Percentiles rank a stretch among this genome's conserved stretches.
Evolutionary conservation across 2,329 filamentous ascomycete genomes (phyloP).

Genomic region (Microsporum canis): DNA sequence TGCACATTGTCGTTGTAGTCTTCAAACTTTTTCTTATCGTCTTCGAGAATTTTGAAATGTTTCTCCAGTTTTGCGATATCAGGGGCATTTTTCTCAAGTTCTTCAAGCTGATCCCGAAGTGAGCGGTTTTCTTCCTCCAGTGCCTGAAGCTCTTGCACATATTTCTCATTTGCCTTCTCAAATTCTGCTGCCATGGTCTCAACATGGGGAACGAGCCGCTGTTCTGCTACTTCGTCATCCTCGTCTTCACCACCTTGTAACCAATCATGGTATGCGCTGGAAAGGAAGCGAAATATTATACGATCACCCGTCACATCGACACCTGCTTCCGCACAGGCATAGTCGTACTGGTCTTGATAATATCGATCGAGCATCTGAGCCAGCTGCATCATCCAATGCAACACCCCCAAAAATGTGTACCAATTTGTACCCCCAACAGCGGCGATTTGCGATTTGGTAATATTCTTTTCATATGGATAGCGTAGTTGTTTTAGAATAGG

Average conservation of each 20-base stretch:
- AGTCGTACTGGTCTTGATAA: slow-evolving; percentile 65
- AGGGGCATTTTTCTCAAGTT: slow-evolving; percentile 74
- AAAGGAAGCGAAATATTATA: slow-evolving; percentile 89
- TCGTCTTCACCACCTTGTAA: slow-evolving; percentile 83
- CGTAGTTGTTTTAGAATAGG: slow-evolving; percentile 83
- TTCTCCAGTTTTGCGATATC: slow-evolving; percentile 76
- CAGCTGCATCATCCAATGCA: slow-evolving; percentile 99
- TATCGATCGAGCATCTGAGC: slow-evolving; percentile 88
- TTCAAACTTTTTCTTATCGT: slow-evolving; percentile 90
- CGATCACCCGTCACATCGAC: slow-evolving; percentile 80
- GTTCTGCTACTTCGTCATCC: slow-evolving; percentile 70
- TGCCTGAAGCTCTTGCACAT: slow-evolving; percentile 69
- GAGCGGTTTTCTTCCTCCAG: slow-evolving; percentile 77
- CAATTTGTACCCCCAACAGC: slow-evolving; percentile 96
- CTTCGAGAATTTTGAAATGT: slow-evolving; percentile 84
- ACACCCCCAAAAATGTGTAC: slow-evolving; percentile 82
- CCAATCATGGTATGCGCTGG: slow-evolving; percentile 86
- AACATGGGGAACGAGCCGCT: slow-evolving; percentile 69
- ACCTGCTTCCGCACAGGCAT: slow-evolving; percentile 77
- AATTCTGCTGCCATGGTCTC: slow-evolving; percentile 82
- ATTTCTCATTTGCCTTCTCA: slow-evolving; percentile 70
- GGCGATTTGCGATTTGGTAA: slow-evolving; percentile 90
- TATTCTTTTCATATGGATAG: slow-evolving; percentile 89
- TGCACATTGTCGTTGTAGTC: slow-evolving; percentile 80
- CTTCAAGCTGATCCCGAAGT: slow-evolving; percentile 74